Percentiles rank a stretch among this genome's conserved stretches.
Evolutionary conservation across 1,284 basidiomycete species (phyloP).

Genomic region (Rhodotorula sp.): DNA sequence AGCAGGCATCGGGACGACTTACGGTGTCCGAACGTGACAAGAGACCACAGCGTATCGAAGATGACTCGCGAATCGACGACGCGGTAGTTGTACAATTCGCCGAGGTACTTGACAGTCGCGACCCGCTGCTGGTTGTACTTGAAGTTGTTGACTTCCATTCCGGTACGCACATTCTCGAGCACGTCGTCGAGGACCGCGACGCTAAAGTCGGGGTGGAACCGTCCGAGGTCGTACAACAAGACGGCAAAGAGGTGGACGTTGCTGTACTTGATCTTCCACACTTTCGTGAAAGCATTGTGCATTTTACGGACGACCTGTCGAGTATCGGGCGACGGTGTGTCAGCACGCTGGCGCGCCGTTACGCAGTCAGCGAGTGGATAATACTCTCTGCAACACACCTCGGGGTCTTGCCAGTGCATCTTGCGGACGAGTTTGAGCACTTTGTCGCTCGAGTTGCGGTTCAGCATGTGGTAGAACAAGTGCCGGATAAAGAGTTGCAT

Average conservation of each 20-base stretch:
- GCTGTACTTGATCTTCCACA: constrained; percentile 92
- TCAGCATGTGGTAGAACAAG: constrained; percentile 81
- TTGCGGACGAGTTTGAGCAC: constrained; percentile 79
- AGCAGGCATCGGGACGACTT: constrained; percentile 51
- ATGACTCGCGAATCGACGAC: constrained; percentile 82
- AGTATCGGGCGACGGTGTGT: background rate
- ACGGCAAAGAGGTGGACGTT: constrained; percentile 90
- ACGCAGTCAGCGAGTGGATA: no score
- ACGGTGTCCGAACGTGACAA: constrained; percentile 97
- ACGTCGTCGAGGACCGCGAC: constrained; percentile 89
- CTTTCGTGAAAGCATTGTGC: constrained; percentile 83
- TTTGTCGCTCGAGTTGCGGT: constrained; percentile 54
- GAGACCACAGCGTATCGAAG: constrained; percentile 90
- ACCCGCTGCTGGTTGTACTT: constrained; percentile 90
- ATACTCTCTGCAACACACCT: no score
- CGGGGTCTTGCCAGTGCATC: constrained; percentile 85
- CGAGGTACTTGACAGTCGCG: constrained; percentile 87
- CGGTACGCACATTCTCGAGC: constrained; percentile 83
- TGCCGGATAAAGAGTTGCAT: constrained; percentile 93
- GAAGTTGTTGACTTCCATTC: constrained; percentile 91
- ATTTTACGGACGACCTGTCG: constrained; percentile 49
- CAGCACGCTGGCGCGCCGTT: constrained; percentile 47
- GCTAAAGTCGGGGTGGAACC: constrained; percentile 85
- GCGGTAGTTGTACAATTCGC: constrained; percentile 97
- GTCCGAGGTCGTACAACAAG: constrained; percentile 86